Evolutionary conservation across 2,329 filamentous ascomycete species (phyloP).

Genomic region (Colletotrichum sp.): DNA sequence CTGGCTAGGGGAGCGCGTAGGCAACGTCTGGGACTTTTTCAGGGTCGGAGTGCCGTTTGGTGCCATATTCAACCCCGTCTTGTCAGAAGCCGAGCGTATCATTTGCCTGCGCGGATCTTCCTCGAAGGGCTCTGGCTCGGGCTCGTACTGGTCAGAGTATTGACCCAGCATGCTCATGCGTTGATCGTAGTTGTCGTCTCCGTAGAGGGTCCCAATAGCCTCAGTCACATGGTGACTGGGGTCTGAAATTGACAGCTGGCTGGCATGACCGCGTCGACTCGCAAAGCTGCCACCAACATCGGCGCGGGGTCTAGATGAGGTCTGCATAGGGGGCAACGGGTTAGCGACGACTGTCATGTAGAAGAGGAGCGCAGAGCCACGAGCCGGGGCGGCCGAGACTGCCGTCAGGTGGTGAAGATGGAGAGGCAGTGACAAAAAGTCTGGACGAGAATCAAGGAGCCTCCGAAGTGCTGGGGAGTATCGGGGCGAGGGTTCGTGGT

Average conservation of each 20-base stretch:
- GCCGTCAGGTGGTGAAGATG: not conserved
- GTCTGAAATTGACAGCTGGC: constrained; percentile 76
- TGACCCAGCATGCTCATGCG: constrained; percentile 75
- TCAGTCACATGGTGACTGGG: constrained; percentile 94
- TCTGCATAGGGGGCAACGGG: constrained; percentile 40
- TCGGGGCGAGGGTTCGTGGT: not conserved
- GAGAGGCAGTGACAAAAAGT: not conserved
- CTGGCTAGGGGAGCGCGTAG: constrained; percentile 42
- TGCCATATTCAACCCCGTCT: constrained; percentile 32
- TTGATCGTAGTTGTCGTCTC: constrained; percentile 67
- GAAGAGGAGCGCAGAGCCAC: not conserved
- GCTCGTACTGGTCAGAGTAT: constrained; percentile 50
- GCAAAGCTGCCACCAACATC: constrained; percentile 62
- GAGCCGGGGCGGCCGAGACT: not conserved
- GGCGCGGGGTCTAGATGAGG: constrained; percentile 61
- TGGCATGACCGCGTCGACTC: constrained; percentile 62
- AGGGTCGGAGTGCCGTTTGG: constrained; percentile 33
- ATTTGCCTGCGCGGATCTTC: constrained; percentile 45
- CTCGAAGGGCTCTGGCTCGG: constrained; percentile 28
- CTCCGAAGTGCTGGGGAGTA: not conserved
- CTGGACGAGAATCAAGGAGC: not conserved
- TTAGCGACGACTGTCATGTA: constrained; percentile 20
- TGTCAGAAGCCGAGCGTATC: constrained; percentile 52
- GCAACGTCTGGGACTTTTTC: constrained; percentile 50
- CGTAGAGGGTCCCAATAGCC: constrained; percentile 90